Base-by-base conservation (phyloP, 371 early-diverging fungal species). In the Zychaea mexicana region DNA sequence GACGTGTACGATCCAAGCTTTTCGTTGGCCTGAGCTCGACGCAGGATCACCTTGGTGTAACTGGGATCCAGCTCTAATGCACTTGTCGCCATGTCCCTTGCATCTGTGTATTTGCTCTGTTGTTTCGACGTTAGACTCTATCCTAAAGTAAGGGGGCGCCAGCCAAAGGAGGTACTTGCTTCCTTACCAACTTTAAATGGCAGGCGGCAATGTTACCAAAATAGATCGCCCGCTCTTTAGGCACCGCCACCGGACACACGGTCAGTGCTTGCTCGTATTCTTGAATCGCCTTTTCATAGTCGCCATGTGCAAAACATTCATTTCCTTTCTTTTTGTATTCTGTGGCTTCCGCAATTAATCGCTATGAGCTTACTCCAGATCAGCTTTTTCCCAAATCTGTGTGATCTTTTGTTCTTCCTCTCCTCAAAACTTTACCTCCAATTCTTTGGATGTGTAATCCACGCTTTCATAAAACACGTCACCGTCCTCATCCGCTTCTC, bases 21-120 rank as follows among this genome's bases (percentile, higher is more conserved):
- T 66, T 88, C 93, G 68, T 88, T 89, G 3, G 94, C 91, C 66
- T 89, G 89, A 3, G 95, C 96, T 56, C 93, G 84, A 27, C 96
- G 84, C 47, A 89, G 72, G 46, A 91, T 72, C 0, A 93, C 94
- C 76, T 94, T 93, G 54, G 82, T 79, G 60, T 91, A 95, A 2
- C 69, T 74, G 19, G 92, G 87, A 63, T 90, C 89, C 21, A 86
- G 76, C 62, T 85, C 79, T n/a, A 96, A 68, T 4, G 95, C 92
- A 53, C 73, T 67, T 0, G 76, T 69, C 67, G 89, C 83, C 62
- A 67, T 60, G 33, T 75, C 73, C 56, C 81, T 68, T 39, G 85
- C 84, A 45, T 85, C 78, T 56, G 79, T 76, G 26, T 69, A 80
- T 5, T 82, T 70, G 19, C 72, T 66, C 88, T 88, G 62, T n/a